Evolutionary conservation across 2,329 filamentous ascomycete species (phyloP), one percentile per base, ranked within the genome.

Genomic region (Ilyonectria destructans): DNA sequence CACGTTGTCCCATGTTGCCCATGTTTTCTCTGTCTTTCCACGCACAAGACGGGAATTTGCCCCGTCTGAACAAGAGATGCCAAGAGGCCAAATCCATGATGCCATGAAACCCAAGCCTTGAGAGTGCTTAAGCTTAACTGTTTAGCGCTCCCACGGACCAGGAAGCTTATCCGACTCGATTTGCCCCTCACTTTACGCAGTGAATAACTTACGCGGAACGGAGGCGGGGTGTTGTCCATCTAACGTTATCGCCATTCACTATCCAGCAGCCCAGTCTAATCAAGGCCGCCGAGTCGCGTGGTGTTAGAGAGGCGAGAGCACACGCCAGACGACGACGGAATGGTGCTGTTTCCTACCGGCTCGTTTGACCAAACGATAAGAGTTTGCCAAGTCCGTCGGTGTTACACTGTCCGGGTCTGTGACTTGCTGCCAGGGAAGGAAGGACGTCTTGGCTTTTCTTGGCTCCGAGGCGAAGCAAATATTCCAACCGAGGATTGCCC

Each of bases 381-480:
- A 65, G 35, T 56, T 56, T 58, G 48, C 56, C 48, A 65, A 65
- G 56, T 46, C 23, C 26, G 26, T 59, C 51, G 45, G 51, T 35
- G 51, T 52, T 51, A 33, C 15, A 51, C 37, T 60, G 57, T 48
- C 49, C 58, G 63, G 63, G 13, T 21, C 56, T 31, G 46, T 40
- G 31, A 49, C 21, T 33, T 56, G 15, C 40, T 43, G 43, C 49
- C 51, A 56, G 57, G 57, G 45, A 35, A 45, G 55, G 17, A 51
- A 52, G 13, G 40, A 43, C 33, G 33, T 29, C 63, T 66, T 66
- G 63, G 63, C 63, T 54, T 19, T 58, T 35, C 58, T 60, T 66
- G 57, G 63, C 56, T 43, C 23, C 51, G 63, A 66, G 58, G 58
- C 63, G 63, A 62, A 66, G 63, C 58, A 62, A 62, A 49, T 29